Conservation (phyloP, 1,139 yeast genomes). For the Suhomyces choctaworum region DNA sequence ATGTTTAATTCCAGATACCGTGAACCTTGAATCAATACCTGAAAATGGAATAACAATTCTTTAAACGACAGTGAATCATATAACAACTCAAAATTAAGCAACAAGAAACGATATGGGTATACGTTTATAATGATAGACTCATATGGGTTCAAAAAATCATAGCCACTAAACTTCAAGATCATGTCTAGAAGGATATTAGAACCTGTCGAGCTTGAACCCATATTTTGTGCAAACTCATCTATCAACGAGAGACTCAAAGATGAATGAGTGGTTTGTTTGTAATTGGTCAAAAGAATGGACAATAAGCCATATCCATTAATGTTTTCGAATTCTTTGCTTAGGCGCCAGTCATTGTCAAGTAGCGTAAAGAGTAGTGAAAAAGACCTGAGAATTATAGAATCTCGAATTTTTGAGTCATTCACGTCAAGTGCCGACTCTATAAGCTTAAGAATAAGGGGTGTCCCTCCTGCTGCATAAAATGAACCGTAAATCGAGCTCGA, state of each 20-base stretch:
- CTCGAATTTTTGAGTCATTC: slow-evolving; percentile 16
- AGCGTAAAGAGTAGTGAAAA: slow-evolving; percentile 29
- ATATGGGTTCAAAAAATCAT: slow-evolving; percentile 23
- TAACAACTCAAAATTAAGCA: slow-evolving; percentile 39
- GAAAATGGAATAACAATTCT: slow-evolving; percentile 56
- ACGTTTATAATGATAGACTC: slow-evolving; percentile 35
- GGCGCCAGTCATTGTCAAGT: slow-evolving; percentile 39
- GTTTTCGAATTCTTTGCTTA: slow-evolving; percentile 44
- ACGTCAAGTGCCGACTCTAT: slow-evolving; percentile 30
- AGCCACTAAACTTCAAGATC: slow-evolving; percentile 29
- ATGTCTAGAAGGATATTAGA: slow-evolving; percentile 21
- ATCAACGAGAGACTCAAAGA: slow-evolving; percentile 18
- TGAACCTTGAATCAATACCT: slow-evolving; percentile 53
- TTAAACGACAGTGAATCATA: slow-evolving; percentile 45
- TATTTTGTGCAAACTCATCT: slow-evolving; percentile 3
- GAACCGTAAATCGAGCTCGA: slow-evolving; percentile 33
- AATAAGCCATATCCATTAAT: slow-evolving; percentile 44
- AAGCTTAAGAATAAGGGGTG: slow-evolving; percentile 31
- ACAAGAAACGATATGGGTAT: slow-evolving; percentile 30
- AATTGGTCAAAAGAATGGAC: slow-evolving; percentile 32
- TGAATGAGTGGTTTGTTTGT: slow-evolving; percentile 26
- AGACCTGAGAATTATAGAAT: slow-evolving; percentile 24
- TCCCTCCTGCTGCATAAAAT: slow-evolving; percentile 40
- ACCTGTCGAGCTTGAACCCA: background rate
- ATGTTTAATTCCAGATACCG: slow-evolving; percentile 50